Evolutionary conservation across 1,284 basidiomycete species (phyloP), one percentile per base, ranked within the genome.

Genomic region (Puccinia triticina): DNA sequence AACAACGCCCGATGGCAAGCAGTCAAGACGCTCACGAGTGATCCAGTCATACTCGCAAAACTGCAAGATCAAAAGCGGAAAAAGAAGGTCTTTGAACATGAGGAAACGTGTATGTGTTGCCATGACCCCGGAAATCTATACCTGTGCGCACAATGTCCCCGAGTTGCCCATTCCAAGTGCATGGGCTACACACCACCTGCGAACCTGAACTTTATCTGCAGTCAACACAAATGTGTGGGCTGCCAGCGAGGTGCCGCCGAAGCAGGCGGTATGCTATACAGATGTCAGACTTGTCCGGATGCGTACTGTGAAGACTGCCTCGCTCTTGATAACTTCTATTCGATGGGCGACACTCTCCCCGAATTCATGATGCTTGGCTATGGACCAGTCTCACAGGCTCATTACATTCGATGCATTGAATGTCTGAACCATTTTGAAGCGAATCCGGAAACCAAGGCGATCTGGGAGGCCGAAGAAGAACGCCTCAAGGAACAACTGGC

Each of bases 61-160:
- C 80, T 85, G 2, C 77, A 71, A 10, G 55, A 77, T 50, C 87
- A 88, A 83, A 87, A 87, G 77, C 85, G 85, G 55, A 85, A 85
- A 66, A 85, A 85, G 69, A 85, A 69, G 77, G 84, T 84, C 34
- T 88, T 88, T 74, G 89, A 89, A 10, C 89, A 86, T 32, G 90
- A 91, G 84, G 90, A 91, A 83, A 90, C 88, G 87, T 91, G 91
- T 85, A 88, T 90, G 59, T 86, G 88, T 80, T 91, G 91, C 85
- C 88, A 89, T 61, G 91, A 91, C 78, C 90, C 91, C 0, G 91
- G 91, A 0, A 88, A 90, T 73, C 84, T 91, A 7, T 86, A 89
- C 55, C 82, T 89, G 11, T 91, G 91, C 84, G 26, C 67, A 3
- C 69, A 71, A 18, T 91, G 91, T 85, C 90, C 90, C 61, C 88